Base-by-base conservation (phyloP, 768 basidiomycete genomes). In the Hysterangium stoloniferum region DNA sequence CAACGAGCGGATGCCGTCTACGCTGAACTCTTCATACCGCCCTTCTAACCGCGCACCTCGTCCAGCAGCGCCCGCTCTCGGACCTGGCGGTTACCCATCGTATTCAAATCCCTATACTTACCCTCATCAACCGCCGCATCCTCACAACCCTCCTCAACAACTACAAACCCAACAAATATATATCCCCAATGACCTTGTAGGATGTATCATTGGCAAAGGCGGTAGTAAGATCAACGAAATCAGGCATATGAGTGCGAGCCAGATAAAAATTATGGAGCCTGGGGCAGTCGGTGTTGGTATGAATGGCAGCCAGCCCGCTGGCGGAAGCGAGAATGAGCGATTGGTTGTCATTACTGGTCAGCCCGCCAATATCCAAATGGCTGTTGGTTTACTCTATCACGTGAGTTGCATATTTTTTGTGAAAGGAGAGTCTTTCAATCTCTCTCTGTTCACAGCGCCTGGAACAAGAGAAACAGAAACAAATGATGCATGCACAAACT, bases 181-280 rank as follows among this genome's bases (percentile, higher is more conserved):
- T 65, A 96, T 99, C 56, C 96, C 96, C 6, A 97, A 97, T 62
- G 91, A 96, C 61, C 77, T 98, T 24, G 96, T 99, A 20, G 95
- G 91, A 9, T 90, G 87, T 56, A 92, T 99, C 68, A 99, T 99
- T 58, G 96, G 96, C 36, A 98, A 98, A 66, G 95, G 90, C 17
- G 96, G 96, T 8, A 83, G 85, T 64, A 99, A 98, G 70, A 99
- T 99, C 72, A 98, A 98, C 61, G 96, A 99, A 69, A 96, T 99
- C 56, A 78, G 96, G 57, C 83, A 91, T 57, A 86, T 91, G 79
- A 94, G 90, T 56, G 86, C 86, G 24, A 95, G 93, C 66, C 85
- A 93, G 61, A 97, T 99, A 67, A 92, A 96, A 69, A 97, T 99
- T 48, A 96, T 95, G 85, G 96, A 99, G 59, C 93, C 95, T 29